phyloP scores from a whole-genome alignment of 179 eudicot genomes.

The Spinacia oleracea region DNA sequence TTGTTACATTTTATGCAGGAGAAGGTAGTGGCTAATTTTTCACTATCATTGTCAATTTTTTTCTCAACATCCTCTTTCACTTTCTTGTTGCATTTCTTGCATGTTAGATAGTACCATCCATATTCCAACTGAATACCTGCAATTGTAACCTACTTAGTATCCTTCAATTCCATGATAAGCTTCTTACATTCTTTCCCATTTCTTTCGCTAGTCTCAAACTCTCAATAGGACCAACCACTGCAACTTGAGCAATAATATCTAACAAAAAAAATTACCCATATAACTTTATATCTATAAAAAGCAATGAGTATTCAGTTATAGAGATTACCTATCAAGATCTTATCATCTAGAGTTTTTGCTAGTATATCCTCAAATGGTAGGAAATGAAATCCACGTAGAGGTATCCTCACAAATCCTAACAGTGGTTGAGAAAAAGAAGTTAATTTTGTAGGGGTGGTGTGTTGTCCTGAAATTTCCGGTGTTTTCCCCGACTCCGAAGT shows the following conservation, averaged over 20 bases:
- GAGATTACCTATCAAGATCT: not conserved
- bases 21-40: not conserved
- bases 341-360: not conserved
- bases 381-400: not conserved
- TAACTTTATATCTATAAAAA: not conserved
- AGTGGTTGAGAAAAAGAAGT: not conserved
- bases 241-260: conserved; percentile 6
- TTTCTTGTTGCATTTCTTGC: not conserved
- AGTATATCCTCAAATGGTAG: conserved; percentile 2
- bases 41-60: not conserved
- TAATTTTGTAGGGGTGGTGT: not conserved
- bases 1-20: not conserved
- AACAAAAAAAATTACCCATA: not conserved
- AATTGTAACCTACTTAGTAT: not conserved
- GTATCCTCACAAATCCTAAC: not conserved
- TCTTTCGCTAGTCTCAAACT: not conserved
- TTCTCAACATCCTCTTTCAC: not conserved
- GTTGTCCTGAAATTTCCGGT: not conserved
- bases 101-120: not conserved
- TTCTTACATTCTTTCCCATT: not conserved
- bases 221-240: not conserved
- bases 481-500: not conserved
- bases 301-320: not conserved
- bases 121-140: not conserved
- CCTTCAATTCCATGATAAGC: not conserved